Percentiles rank a stretch among this genome's conserved stretches.
Conservation (phyloP, 306 rosid species). For the Cicer cuneatum region DNA sequence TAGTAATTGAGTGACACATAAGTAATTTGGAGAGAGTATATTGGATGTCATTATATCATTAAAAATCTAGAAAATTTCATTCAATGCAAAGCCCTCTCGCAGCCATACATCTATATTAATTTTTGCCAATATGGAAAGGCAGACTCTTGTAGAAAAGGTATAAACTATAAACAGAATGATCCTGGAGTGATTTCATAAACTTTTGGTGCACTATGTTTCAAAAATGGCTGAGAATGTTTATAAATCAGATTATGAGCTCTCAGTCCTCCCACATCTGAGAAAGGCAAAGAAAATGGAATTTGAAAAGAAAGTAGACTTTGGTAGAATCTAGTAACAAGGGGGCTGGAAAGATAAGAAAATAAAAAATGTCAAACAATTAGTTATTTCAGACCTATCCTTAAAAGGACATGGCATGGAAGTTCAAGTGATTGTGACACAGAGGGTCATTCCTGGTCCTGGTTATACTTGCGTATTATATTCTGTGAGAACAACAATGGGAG, state of each 20-base stretch:
- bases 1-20: neutral
- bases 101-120: neutral
- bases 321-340: neutral
- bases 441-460: neutral
- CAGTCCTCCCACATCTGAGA: neutral
- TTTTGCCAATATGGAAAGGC: neutral
- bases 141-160: constrained; percentile 14
- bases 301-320: neutral
- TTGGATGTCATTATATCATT: neutral
- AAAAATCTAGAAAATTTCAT: neutral
- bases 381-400: neutral
- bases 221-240: constrained; percentile 3
- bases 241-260: neutral
- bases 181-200: neutral
- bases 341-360: neutral
- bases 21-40: neutral
- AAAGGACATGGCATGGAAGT: neutral
- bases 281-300: neutral
- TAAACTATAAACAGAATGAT: neutral
- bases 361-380: neutral
- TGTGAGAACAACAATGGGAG: constrained; percentile 1
- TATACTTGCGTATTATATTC: neutral
- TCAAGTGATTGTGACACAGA: neutral
- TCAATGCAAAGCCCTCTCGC: neutral
- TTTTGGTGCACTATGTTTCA: neutral